These are phyloP conservation scores for Kockiozyma suomiensis DNA, from an alignment of 805 yeast genomes.

Conservation along the genomic window DNA sequence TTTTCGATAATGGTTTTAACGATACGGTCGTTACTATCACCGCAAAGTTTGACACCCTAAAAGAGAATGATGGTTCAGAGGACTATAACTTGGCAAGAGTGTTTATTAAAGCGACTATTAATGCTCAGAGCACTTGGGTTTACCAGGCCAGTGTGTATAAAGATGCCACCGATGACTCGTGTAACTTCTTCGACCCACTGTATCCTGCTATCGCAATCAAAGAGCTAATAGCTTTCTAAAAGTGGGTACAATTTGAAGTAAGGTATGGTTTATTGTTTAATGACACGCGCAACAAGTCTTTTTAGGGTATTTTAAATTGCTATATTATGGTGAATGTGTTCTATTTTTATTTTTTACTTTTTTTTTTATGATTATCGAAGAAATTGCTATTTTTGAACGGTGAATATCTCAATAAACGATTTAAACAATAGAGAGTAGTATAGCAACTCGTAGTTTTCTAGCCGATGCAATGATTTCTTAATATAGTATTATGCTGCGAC, in stretches of 20 bases:
- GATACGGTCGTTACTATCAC: constrained; percentile 4
- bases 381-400: too few relatives aligned
- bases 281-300: too few relatives aligned
- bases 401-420: too few relatives aligned
- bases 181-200: constrained; percentile 3
- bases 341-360: too few relatives aligned
- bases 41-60: constrained; percentile 3
- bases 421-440: too few relatives aligned
- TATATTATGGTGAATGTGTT: too few relatives aligned
- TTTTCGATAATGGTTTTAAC: constrained; percentile 1
- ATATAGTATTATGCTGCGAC: too few relatives aligned
- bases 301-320: too few relatives aligned
- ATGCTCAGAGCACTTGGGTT: constrained; percentile 1
- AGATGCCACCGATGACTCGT: background rate
- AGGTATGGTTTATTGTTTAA: background rate
- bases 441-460: too few relatives aligned
- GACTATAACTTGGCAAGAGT: background rate
- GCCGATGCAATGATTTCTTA: too few relatives aligned
- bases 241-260: background rate
- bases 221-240: background rate
- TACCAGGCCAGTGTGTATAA: background rate
- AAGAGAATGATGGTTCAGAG: background rate
- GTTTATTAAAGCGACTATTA: background rate
- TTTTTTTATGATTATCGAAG: too few relatives aligned
- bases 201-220: background rate